Base-by-base conservation (phyloP, 495 filamentous ascomycete species). In the Oidiodendron maius region DNA sequence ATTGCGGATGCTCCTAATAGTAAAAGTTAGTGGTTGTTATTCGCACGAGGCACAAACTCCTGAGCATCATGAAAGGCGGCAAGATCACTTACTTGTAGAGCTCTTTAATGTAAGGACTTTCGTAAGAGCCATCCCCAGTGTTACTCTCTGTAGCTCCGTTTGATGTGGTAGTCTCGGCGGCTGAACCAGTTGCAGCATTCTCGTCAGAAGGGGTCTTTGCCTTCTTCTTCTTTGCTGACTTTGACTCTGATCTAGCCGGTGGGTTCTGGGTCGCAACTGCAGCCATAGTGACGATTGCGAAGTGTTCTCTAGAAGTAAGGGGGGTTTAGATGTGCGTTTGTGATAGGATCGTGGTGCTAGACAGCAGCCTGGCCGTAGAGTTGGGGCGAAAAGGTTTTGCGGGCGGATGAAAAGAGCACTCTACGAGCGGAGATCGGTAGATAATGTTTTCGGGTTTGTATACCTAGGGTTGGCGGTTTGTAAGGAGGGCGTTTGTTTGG, bases 101-200 rank as follows among this genome's bases (percentile, higher is more conserved):
- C 58, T 96, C 91, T 61, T 83, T 87, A 55, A 95, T 71, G 61
- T 91, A 87, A 4, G 76, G 70, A 58, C 75, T 86, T 58, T 95
- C 89, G 38, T 72, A 71, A 48, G 60, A 47, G 40, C 76, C 78
- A 40, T 84, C 69, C 53, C 73, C 77, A 57, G 75, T 76, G 24
- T 55, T 64, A 50, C 54, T 68, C 64, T 55, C 65, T 57, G 50
- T 54, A 50, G 49, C 56, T 24, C 44, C 45, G 36, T 50, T 46
- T 13, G 51, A 52, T 35, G 68, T 41, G 59, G 67, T 65, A 25
- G 68, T 70, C 25, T 74, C 61, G 38, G 60, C 64, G 15, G 65
- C 59, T 12, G 74, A 53, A 16, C 60, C 58, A 46, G 62, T 56
- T n/a, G 69, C 66, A 34, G 72, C 66, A 32, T 71, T 70, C 46